Base-by-base conservation (phyloP, 2,329 filamentous ascomycete genomes). In the Talaromyces verruculosus region DNA sequence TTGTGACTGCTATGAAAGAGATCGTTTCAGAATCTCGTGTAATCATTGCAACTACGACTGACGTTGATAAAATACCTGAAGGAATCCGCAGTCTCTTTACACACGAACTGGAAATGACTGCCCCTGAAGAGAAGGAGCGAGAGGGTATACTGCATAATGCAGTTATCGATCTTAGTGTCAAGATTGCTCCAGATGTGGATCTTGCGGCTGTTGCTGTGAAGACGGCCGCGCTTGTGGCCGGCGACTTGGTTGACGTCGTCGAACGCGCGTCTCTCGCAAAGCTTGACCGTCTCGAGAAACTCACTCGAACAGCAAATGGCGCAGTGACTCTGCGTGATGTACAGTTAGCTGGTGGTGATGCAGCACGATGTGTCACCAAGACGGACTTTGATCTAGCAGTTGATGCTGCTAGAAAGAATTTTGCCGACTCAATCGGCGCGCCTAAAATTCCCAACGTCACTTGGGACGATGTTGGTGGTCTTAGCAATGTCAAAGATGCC, bases 371-470 rank as follows among this genome's bases (percentile, higher is more conserved):
- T 62, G 84, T 99, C 11, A 93, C 89, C 0, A 91, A 91, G 70
- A 83, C 85, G 1, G 95, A 99, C 77, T 94, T 98, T 70, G 93
- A 97, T 64, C 81, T 89, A n/a, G 95, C 95, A 0, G 94, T 99
- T 3, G 94, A 98, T 67, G 92, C 93, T 5, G 95, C 95, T 0
- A 89, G 95, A 64, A 97, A 97, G 84, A 98, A 97, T 79, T 99
- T 99, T 76, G 94, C 95, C 5, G 95, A 98, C 77, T 90, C 94
- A 0, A 99, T 99, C 69, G 95, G 95, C 28, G 95, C 95, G 5
- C 95, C 95, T 2, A 98, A 98, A 84, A 98, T 98, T 68, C 95
- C 94, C 6, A 97, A 97, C 69, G 95, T 99, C 6, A 90, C 90
- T 25, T 99, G 94, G 94, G 90, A 94, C 71, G 94, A 99, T 76